A percentile compares a stretch with the other conserved stretches of the same genome.
Evolutionary conservation across 78 protist genomes (phyloP).

Genomic region (Dictyostelium firmibasis): DNA sequence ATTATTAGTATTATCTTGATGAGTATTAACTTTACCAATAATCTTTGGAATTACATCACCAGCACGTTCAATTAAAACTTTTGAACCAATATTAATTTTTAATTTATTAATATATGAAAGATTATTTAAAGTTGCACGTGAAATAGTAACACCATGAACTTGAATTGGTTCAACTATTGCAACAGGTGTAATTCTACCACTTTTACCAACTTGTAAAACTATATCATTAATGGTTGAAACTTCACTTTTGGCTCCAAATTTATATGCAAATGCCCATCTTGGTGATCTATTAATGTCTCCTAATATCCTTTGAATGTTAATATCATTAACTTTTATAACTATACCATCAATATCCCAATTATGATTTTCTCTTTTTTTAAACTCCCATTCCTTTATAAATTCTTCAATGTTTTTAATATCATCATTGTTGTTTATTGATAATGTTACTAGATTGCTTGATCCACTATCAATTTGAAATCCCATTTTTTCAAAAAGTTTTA

Average conservation of each 20-base stretch:
- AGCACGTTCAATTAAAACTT: slow-evolving; percentile 39
- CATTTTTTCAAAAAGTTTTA: background rate
- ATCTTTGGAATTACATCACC: slow-evolving; percentile 73
- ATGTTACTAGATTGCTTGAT: background rate
- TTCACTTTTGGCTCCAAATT: slow-evolving; percentile 19
- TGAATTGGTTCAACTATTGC: slow-evolving; percentile 45
- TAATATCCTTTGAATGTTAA: background rate
- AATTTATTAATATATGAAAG: slow-evolving; percentile 8
- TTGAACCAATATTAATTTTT: background rate
- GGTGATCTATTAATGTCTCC: slow-evolving; percentile 58
- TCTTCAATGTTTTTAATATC: background rate
- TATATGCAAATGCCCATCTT: slow-evolving; percentile 82
- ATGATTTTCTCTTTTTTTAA: background rate
- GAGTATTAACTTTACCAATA: background rate
- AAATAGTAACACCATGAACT: slow-evolving; percentile 52
- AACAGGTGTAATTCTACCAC: slow-evolving; percentile 67
- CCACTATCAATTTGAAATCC: slow-evolving; percentile 39
- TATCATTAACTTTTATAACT: slow-evolving; percentile 47
- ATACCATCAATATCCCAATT: slow-evolving; percentile 76
- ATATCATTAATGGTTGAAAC: background rate
- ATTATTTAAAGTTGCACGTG: slow-evolving; percentile 75
- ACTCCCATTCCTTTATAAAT: slow-evolving; percentile 39
- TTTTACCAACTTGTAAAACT: slow-evolving; percentile 50
- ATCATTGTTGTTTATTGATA: background rate
- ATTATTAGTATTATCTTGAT: background rate